Base-by-base conservation (phyloP, 306 rosid genomes). In the Cicer bijugum region DNA sequence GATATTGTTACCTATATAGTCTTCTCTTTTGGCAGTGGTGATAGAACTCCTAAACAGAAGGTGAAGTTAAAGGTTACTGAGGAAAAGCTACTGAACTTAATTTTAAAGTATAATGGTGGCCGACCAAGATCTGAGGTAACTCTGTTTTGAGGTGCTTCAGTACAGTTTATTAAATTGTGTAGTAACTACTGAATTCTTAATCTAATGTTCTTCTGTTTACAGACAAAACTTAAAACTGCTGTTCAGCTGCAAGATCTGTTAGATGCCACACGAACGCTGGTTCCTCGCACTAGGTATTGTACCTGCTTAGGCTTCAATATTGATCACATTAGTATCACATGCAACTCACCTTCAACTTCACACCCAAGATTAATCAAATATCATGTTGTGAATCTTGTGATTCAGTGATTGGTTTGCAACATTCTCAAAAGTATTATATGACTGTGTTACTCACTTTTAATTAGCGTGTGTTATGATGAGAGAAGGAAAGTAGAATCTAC, bases 21-120 rank as follows among this genome's bases (percentile, higher is more conserved):
- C 38, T 65, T 76, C 67, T 77, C 47, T 61, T 84, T 77, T 83
- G 63, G 80, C 85, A 94, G 99, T 84, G 99, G 99, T 74, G 99
- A 94, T 88, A 87, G 99, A 88, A 94, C 99, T 82, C 96, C 99
- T 73, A 94, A 94, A 80, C 99, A 94, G 82, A 94, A 94, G 90
- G 99, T 94, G 84, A 94, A 94, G 81, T 74, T 94, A 83, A 91
- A 87, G 81, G 96, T 94, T 77, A 94, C 99, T 1, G 99, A 94
- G 83, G 99, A 94, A 86, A 94, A 86, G 74, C 86, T 94, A 75
- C 75, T 94, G 78, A 91, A 86, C 82, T 71, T 94, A 82, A 89
- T 94, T 92, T 76, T 94, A 61, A 94, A 94, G 82, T 94, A 94
- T 86, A 94, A 94, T 63, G 97, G 96, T 17, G 97, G 99, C 48